Percentiles rank a stretch among this genome's conserved stretches.
These are phyloP conservation scores for Tremella fuciformis DNA, from an alignment of 768 basidiomycete species.

Conservation along the genomic window DNA sequence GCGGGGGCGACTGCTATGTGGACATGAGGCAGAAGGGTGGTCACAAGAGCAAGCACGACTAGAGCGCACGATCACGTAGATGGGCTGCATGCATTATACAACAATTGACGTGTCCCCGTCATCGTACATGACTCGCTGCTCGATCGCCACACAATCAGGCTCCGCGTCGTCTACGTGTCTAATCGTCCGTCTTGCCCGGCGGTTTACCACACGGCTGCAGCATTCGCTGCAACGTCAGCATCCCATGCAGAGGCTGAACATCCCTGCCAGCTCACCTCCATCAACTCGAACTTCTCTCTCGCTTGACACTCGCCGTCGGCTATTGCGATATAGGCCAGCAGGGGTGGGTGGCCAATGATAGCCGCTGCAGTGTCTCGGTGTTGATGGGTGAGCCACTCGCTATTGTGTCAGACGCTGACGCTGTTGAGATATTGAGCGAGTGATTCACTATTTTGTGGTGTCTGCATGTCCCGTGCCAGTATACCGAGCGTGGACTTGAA, in stretches of 20 bases:
- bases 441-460: constrained; percentile 83
- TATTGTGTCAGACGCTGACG: constrained; percentile 47
- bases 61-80: too few relatives aligned
- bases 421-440: background rate
- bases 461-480: constrained; percentile 97
- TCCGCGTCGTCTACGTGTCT: constrained; percentile 6
- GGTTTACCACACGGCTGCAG: constrained; percentile 92
- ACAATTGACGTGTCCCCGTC: too few relatives aligned
- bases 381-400: constrained; percentile 97
- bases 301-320: constrained; percentile 93
- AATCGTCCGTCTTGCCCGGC: constrained; percentile 76
- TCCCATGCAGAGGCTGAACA: background rate
- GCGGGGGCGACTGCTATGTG: too few relatives aligned
- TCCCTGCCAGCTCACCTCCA: constrained; percentile 65
- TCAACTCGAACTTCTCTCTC: constrained; percentile 86
- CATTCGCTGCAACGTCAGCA: constrained; percentile 64
- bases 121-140: too few relatives aligned
- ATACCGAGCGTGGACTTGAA: constrained; percentile 85
- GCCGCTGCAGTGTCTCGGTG: constrained; percentile 93
- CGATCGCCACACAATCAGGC: too few relatives aligned
- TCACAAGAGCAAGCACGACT: too few relatives aligned
- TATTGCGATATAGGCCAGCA: constrained; percentile 82
- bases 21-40: too few relatives aligned
- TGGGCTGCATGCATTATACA: too few relatives aligned
- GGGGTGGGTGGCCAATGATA: constrained; percentile 83